Base-by-base conservation (phyloP, 1,139 yeast species). In the Blastobotrys arbuscula region DNA sequence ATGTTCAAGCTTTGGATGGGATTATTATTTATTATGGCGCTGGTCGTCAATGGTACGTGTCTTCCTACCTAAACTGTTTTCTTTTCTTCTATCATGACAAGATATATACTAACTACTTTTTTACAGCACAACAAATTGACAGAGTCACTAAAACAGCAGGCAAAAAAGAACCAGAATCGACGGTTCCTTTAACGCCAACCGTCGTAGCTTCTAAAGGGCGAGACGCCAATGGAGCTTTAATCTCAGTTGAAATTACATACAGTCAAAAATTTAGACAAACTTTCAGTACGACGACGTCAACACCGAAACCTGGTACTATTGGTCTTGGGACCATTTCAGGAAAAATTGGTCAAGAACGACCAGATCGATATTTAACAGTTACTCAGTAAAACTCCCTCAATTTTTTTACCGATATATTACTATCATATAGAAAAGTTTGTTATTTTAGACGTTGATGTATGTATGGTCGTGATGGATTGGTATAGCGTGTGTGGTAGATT, bases 311-410 rank as follows among this genome's bases (percentile, higher is more conserved):
- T 0, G 90, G 89, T 1, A 54, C 72, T 2, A 69, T 82, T 43
- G 89, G 89, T 0, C 62, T 82, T 44, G 86, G 86, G 1, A 64
- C 76, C 0, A 61, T 79, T 30, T 57, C 71, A 2, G 89, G 88
- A 1, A 56, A 70, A 0, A 76, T 82, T 12, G 94, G 92, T 9
- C 16, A 36, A 24, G 39, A 28, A 28, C 5, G 31, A 5, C 31
- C 31, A 9, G 31, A 28, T 28, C 10, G 31, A 28, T 28, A 28
- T 28, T 12, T 28, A n/a, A 28, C 31, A 28, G 13, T 28, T 28
- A 28, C 31, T 12, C 31, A 28, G 12, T 24, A n/a, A n/a, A n/a
- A n/a, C n/a, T n/a, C n/a, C n/a, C n/a, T n/a, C n/a, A n/a, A n/a
- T n/a, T n/a, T n/a, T n/a, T n/a, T n/a, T n/a, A n/a, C n/a, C n/a